phyloP scores from a whole-genome alignment of 257 asterid genomes.

The Rubia yunnanensis region DNA sequence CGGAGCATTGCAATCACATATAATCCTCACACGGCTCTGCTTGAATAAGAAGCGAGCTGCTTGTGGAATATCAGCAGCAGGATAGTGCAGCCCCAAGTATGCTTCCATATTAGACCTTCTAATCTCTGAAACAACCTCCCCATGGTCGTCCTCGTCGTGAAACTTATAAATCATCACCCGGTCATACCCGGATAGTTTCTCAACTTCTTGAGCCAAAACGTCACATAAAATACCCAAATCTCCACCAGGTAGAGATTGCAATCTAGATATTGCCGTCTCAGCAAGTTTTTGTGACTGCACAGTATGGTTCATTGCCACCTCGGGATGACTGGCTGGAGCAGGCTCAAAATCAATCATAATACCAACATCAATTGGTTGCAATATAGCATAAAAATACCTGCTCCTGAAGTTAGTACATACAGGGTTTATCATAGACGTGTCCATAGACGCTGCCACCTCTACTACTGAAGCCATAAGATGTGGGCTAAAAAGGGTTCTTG shows the following conservation, averaged over 20 bases:
- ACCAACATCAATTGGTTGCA: conserved; percentile 64
- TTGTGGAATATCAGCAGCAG: conserved; percentile 63
- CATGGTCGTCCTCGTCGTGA: conserved; percentile 59
- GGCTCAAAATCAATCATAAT: conserved; percentile 69
- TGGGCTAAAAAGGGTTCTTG: conserved; percentile 37
- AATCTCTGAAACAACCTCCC: conserved; percentile 57
- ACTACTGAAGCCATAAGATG: conserved; percentile 32
- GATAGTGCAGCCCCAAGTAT: conserved; percentile 59
- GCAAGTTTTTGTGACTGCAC: conserved; percentile 53
- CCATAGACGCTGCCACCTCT: conserved; percentile 29
- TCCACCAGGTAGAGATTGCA: conserved; percentile 50
- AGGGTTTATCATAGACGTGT: conserved; percentile 52
- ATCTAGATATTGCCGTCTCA: conserved; percentile 38
- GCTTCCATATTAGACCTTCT: conserved; percentile 50
- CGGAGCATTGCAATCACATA: conserved; percentile 35
- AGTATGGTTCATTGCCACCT: conserved; percentile 35
- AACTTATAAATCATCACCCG: conserved; percentile 67
- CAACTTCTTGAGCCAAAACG: conserved; percentile 48
- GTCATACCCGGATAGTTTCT: conserved; percentile 50
- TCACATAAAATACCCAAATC: conserved; percentile 48
- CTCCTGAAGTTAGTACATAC: conserved; percentile 41
- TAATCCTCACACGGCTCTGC: conserved; percentile 49
- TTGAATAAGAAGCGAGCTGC: conserved; percentile 56
- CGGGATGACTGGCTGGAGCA: conserved; percentile 37
- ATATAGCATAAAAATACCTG: conserved; percentile 49